These are phyloP conservation scores for Marsdenia floribunda DNA, from an alignment of 257 asterid species.

Conservation along the genomic window DNA sequence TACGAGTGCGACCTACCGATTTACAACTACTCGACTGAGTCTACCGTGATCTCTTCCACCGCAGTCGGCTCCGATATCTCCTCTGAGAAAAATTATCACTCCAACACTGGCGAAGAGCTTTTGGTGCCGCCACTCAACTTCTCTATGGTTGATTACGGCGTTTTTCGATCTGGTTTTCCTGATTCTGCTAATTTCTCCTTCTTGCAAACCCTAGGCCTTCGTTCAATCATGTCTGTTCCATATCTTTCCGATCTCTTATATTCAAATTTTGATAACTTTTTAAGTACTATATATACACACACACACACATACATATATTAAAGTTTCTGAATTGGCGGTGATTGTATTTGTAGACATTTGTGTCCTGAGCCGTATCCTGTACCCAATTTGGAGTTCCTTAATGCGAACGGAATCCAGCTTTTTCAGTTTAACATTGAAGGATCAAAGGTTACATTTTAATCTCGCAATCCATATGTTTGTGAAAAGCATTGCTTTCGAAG, in stretches of 20 bases:
- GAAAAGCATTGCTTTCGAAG: background rate
- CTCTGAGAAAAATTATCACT: slow-evolving; percentile 17
- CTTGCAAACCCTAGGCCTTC: slow-evolving; percentile 79
- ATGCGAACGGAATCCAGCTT: slow-evolving; percentile 68
- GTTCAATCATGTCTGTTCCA: slow-evolving; percentile 67
- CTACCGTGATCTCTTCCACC: slow-evolving; percentile 3
- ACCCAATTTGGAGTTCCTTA: slow-evolving; percentile 54
- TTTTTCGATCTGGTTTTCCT: slow-evolving; percentile 92
- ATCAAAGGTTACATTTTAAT: slow-evolving; percentile 57
- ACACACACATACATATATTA: too few relatives aligned
- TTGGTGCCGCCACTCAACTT: slow-evolving; percentile 76
- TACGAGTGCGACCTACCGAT: slow-evolving; percentile 30
- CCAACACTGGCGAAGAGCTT: slow-evolving; percentile 31
- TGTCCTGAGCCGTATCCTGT: slow-evolving; percentile 92
- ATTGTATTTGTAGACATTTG: slow-evolving; percentile 52
- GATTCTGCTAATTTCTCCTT: slow-evolving; percentile 61
- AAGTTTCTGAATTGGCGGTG: background rate
- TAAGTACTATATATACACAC: background rate
- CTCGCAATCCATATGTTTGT: slow-evolving; percentile 2
- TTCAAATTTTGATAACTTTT: background rate
- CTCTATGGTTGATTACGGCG: slow-evolving; percentile 85
- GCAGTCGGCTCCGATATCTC: slow-evolving; percentile 8
- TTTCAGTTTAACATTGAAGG: slow-evolving; percentile 84
- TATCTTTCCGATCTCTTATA: background rate
- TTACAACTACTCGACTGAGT: slow-evolving; percentile 27